Percentiles rank a stretch among this genome's conserved stretches.
phyloP scores from a whole-genome alignment of 2,329 filamentous ascomycete genomes.

The Massarina eburnea region DNA sequence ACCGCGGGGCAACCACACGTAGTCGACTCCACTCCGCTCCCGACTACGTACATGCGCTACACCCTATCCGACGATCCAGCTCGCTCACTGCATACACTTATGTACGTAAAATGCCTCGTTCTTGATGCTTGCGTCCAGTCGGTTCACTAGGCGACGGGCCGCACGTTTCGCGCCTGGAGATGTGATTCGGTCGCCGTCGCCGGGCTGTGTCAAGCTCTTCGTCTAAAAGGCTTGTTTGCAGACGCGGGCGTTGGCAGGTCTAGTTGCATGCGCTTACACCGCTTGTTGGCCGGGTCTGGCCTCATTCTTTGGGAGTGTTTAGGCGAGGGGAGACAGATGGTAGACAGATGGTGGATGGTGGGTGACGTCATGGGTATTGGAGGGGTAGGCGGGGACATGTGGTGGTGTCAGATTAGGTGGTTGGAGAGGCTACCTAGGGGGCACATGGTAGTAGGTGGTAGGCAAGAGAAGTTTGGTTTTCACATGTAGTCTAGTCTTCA shows the following conservation, averaged over 20 bases:
- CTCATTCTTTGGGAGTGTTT: neutral
- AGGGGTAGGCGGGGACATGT: no score
- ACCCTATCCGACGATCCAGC: neutral
- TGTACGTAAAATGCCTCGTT: no score
- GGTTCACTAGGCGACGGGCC: no score
- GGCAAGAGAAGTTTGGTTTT: neutral
- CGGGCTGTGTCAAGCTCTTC: neutral
- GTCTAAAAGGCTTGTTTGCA: slow-evolving; percentile 2
- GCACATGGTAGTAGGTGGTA: neutral
- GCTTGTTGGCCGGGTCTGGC: neutral
- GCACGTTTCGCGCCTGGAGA: neutral
- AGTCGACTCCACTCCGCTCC: no score
- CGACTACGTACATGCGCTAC: neutral
- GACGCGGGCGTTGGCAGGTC: neutral
- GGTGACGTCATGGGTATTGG: neutral
- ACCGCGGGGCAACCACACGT: no score
- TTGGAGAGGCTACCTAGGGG: no score
- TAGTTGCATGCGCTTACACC: neutral
- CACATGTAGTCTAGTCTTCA: slow-evolving; percentile 25
- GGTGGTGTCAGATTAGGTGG: no score
- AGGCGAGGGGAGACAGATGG: neutral
- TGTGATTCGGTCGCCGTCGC: neutral
- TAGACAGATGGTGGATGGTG: neutral
- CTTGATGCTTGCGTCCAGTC: no score
- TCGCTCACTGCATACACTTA: neutral